These are phyloP conservation scores for Leucocoprinus birnbaumii DNA, from an alignment of 768 basidiomycete genomes.

Conservation along the genomic window DNA sequence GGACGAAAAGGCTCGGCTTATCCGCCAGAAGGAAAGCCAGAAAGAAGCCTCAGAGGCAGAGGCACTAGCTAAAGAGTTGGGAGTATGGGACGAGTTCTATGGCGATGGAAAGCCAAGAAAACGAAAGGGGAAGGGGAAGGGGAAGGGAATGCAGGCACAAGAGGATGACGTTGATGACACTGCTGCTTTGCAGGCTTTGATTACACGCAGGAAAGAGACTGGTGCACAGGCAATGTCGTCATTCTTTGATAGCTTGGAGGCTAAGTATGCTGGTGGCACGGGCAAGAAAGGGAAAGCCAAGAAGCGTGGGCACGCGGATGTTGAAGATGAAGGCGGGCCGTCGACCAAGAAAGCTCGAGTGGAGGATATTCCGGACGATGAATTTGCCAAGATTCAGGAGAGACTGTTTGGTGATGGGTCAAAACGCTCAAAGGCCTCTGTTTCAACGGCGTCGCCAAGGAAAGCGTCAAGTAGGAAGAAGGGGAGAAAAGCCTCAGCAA, in stretches of 20 bases:
- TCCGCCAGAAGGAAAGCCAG: constrained; percentile 68
- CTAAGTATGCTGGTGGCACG: constrained; percentile 58
- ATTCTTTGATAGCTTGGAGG: constrained; percentile 74
- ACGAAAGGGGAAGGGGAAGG: constrained; percentile 55
- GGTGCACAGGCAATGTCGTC: constrained; percentile 61
- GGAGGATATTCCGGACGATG: constrained; percentile 62
- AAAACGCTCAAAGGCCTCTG: constrained; percentile 20
- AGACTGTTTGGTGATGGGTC: constrained; percentile 48
- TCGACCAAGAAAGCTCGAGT: constrained; percentile 50
- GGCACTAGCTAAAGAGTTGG: constrained; percentile 77
- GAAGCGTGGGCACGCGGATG: constrained; percentile 45
- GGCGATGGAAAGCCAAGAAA: constrained; percentile 68
- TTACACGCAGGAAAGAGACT: constrained; percentile 68
- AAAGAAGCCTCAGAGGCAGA: constrained; percentile 88
- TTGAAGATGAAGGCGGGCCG: constrained; percentile 36
- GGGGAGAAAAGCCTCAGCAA: not conserved
- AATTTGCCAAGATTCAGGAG: constrained; percentile 59
- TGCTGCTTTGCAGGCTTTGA: constrained; percentile 73
- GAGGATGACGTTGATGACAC: constrained; percentile 40
- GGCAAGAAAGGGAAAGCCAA: constrained; percentile 51
- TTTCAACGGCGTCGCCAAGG: constrained; percentile 18
- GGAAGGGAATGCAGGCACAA: constrained; percentile 35
- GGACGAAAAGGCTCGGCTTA: constrained; percentile 77
- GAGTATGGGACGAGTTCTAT: constrained; percentile 94
- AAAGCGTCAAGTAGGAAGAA: constrained; percentile 18